Evolutionary conservation across 371 early-diverging fungal genomes (phyloP).

Genomic region (Saksenaea oblongispora): DNA sequence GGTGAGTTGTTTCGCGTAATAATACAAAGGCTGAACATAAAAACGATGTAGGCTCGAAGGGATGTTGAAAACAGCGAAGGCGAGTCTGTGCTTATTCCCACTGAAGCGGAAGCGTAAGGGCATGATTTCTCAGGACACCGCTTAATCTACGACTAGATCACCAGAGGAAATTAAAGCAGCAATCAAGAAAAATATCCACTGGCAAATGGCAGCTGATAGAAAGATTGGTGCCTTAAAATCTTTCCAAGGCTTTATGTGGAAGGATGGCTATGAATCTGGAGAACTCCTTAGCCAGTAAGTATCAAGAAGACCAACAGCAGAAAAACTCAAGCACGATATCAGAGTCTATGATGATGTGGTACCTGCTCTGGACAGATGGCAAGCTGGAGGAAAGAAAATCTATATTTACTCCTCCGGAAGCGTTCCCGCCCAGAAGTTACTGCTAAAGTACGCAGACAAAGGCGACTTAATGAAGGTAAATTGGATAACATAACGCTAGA

Average conservation of each 20-base stretch:
- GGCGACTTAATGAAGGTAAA: conserved; percentile 79
- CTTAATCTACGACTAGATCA: conserved; percentile 21
- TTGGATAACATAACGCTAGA: not conserved
- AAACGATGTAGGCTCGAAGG: conserved; percentile 48
- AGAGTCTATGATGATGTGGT: conserved; percentile 88
- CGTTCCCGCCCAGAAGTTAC: conserved; percentile 87
- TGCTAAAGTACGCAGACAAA: conserved; percentile 80
- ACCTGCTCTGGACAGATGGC: conserved; percentile 73
- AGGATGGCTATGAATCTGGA: conserved; percentile 78
- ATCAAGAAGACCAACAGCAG: not conserved
- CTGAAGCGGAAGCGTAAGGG: conserved; percentile 44
- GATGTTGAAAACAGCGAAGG: conserved; percentile 53
- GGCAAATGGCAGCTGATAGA: conserved; percentile 86
- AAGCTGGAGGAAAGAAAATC: conserved; percentile 56
- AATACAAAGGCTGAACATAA: not conserved
- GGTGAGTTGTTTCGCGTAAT: conserved; percentile 38
- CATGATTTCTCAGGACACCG: not conserved
- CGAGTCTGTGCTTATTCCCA: conserved; percentile 50
- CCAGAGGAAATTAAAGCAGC: conserved; percentile 58
- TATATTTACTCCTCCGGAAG: conserved; percentile 96
- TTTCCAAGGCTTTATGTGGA: conserved; percentile 96
- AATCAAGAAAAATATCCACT: conserved; percentile 67
- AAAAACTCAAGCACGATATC: not conserved
- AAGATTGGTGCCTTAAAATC: conserved; percentile 88
- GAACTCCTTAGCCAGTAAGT: conserved; percentile 77